Conservation (phyloP, 2,329 filamentous ascomycete species). For the Chalaropsis ovoidea region DNA sequence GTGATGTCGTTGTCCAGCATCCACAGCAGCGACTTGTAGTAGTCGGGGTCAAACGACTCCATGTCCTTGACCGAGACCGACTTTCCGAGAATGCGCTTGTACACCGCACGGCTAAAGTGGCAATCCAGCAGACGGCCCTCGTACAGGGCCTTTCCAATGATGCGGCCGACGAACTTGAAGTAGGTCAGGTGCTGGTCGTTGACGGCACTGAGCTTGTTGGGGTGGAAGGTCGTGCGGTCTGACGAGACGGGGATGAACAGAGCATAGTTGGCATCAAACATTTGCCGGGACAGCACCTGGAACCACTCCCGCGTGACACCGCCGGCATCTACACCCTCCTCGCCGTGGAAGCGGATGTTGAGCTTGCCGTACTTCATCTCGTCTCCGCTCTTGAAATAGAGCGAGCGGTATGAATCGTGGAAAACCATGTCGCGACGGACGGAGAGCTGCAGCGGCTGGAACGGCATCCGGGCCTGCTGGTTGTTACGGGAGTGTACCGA, state of each 20-base stretch:
- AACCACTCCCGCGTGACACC: constrained; percentile 99
- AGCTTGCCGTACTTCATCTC: constrained; percentile 99
- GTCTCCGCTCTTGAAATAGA: constrained; percentile 92
- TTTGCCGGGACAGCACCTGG: constrained; percentile 89
- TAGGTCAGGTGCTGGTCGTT: constrained; percentile 94
- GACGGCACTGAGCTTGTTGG: constrained; percentile 85
- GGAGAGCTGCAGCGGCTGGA: constrained; percentile 67
- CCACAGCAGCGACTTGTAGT: constrained; percentile 98
- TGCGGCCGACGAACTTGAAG: constrained; percentile 98
- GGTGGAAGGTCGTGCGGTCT: constrained; percentile 96
- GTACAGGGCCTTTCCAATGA: constrained; percentile 96
- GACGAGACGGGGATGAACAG: constrained; percentile 94
- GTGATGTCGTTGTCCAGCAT: constrained; percentile 98
- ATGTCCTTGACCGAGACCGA: constrained; percentile 97
- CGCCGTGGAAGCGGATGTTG: constrained; percentile 92
- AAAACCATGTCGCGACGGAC: constrained; percentile 93
- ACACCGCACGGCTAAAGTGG: constrained; percentile 96
- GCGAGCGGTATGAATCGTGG: constrained; percentile 94
- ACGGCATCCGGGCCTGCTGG: constrained; percentile 57
- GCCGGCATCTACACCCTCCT: constrained; percentile 95
- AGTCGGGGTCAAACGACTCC: constrained; percentile 96
- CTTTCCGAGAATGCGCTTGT: constrained; percentile 93
- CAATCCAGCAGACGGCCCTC: constrained; percentile 93
- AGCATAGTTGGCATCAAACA: constrained; percentile 98
- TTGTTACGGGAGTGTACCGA: constrained; percentile 67